A percentile compares a stretch with the other conserved stretches of the same genome.
Evolutionary conservation across 306 rosid species (phyloP).

Genomic region (Trifolium subterraneum): DNA sequence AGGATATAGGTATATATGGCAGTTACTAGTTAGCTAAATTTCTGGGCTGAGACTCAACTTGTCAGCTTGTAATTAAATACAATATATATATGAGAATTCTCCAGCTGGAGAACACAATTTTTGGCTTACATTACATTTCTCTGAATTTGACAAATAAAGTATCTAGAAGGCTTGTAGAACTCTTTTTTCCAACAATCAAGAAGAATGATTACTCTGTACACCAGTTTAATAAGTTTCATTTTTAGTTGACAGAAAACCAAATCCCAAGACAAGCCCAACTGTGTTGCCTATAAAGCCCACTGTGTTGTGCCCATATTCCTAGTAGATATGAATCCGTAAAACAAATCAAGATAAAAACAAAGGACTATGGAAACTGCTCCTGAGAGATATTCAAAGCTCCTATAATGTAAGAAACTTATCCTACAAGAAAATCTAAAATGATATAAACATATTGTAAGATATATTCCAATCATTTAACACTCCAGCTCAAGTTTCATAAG

Average conservation of each 20-base stretch:
- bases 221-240: neutral
- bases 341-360: slow-evolving; percentile 1
- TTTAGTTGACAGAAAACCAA: neutral
- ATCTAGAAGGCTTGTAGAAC: neutral
- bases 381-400: neutral
- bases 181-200: neutral
- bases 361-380: neutral
- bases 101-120: neutral
- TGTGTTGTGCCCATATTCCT: neutral
- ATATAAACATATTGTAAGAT: neutral
- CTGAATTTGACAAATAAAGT: neutral
- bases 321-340: neutral
- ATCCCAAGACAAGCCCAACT: neutral
- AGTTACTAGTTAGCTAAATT: neutral
- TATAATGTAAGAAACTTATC: neutral
- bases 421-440: neutral
- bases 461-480: no score
- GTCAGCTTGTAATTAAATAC: neutral
- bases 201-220: neutral
- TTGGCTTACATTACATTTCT: neutral
- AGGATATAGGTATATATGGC: neutral
- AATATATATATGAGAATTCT: neutral
- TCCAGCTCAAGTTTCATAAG: no score
- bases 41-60: neutral
- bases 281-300: neutral